These are phyloP conservation scores for Onygena corvina DNA, from an alignment of 2,329 filamentous ascomycete genomes.

Conservation along the genomic window DNA sequence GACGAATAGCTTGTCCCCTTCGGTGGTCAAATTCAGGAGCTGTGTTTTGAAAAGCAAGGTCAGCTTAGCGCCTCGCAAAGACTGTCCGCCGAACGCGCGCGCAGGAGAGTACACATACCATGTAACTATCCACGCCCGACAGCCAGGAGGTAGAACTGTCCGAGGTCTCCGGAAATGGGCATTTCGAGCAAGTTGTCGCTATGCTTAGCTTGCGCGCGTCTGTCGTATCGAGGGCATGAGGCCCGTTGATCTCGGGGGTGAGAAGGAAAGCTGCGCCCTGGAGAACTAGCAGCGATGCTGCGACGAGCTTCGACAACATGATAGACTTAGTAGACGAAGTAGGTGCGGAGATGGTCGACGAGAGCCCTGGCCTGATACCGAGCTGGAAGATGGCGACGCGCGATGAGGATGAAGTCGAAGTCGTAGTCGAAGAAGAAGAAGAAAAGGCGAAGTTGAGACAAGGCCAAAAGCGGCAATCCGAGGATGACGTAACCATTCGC, in stretches of 20 bases:
- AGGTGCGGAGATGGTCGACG: background rate
- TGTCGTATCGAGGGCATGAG: background rate
- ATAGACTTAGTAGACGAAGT: constrained; percentile 21
- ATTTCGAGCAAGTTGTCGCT: constrained; percentile 28
- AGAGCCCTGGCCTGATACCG: too few species aligned
- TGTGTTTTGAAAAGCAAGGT: constrained; percentile 12
- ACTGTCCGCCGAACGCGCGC: background rate
- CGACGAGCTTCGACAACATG: constrained; percentile 27
- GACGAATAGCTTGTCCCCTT: constrained; percentile 26
- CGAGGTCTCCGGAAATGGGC: constrained; percentile 27
- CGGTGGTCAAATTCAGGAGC: constrained; percentile 28
- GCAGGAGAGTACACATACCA: constrained; percentile 24
- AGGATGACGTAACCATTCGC: background rate
- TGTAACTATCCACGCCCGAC: constrained; percentile 26
- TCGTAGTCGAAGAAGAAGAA: background rate
- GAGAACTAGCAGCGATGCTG: constrained; percentile 26
- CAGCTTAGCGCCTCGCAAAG: constrained; percentile 6
- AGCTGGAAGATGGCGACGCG: too few species aligned
- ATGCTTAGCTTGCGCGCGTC: constrained; percentile 22
- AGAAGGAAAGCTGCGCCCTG: constrained; percentile 28
- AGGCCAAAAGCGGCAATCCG: background rate
- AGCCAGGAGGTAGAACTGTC: constrained; percentile 23
- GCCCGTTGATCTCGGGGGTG: constrained; percentile 20
- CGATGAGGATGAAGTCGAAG: background rate
- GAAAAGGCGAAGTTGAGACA: background rate